Conservation (phyloP, 768 basidiomycete species). For the Tremella mesenterica region DNA sequence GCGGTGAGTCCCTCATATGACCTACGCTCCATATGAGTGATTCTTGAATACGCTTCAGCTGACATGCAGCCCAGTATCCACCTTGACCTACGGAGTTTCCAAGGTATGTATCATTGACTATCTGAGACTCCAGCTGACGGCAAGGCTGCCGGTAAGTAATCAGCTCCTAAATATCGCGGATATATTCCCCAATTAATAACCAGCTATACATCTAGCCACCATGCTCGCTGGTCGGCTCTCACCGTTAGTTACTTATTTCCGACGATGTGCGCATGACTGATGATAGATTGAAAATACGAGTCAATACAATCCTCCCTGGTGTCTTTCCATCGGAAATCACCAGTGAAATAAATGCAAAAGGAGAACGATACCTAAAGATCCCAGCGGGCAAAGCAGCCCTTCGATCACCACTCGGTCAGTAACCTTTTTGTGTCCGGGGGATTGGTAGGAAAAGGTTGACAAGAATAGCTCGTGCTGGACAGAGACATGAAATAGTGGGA, state of each 20-base stretch:
- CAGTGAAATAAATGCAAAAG: conserved; percentile 5
- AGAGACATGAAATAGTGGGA: conserved; percentile 16
- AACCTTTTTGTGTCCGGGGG: neutral
- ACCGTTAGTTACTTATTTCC: conserved; percentile 17
- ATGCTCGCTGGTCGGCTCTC: conserved; percentile 31
- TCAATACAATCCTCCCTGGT: conserved; percentile 42
- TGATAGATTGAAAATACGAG: conserved; percentile 39
- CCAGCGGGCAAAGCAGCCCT: neutral
- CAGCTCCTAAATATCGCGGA: neutral
- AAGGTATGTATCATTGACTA: conserved; percentile 14
- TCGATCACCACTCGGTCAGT: neutral
- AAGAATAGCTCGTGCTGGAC: neutral
- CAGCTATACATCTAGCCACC: conserved; percentile 23
- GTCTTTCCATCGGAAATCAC: conserved; percentile 44
- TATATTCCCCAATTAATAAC: neutral
- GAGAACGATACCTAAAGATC: neutral
- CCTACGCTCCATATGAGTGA: no score
- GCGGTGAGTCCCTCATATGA: conserved; percentile 4
- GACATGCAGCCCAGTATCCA: conserved; percentile 17
- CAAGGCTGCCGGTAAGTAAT: conserved; percentile 23
- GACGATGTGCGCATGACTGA: neutral
- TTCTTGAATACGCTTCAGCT: neutral
- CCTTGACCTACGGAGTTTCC: conserved; percentile 24
- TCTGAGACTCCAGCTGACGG: neutral
- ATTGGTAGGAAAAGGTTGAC: neutral